Evolutionary conservation across 768 basidiomycete species (phyloP).

Genomic region (Phallus indusiatus): DNA sequence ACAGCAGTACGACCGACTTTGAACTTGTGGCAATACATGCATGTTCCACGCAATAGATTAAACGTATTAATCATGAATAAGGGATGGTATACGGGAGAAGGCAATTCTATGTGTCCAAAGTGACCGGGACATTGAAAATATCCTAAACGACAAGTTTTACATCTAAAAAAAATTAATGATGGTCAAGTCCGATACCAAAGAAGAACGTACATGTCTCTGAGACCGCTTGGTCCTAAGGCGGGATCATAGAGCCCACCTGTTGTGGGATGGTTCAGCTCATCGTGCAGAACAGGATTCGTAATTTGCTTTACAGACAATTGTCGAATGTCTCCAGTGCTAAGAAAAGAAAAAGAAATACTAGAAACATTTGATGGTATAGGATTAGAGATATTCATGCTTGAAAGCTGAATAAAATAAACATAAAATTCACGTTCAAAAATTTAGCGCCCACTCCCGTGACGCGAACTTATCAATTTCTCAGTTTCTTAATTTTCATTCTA

Average conservation of each 20-base stretch:
- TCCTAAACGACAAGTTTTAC: slow-evolving; percentile 84
- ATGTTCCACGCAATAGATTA: slow-evolving; percentile 76
- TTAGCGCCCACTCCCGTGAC: not conserved
- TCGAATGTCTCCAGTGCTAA: slow-evolving; percentile 78
- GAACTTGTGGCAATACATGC: slow-evolving; percentile 92
- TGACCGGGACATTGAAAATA: slow-evolving; percentile 97
- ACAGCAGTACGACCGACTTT: slow-evolving; percentile 71
- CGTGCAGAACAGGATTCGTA: slow-evolving; percentile 84
- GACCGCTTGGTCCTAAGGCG: slow-evolving; percentile 82
- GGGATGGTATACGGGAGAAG: slow-evolving; percentile 92
- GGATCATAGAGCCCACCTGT: slow-evolving; percentile 92
- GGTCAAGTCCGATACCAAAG: not conserved
- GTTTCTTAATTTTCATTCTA: not conserved
- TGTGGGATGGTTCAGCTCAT: slow-evolving; percentile 90
- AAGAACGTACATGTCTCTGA: slow-evolving; percentile 78
- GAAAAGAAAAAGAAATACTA: slow-evolving; percentile 87
- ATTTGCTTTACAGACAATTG: slow-evolving; percentile 98
- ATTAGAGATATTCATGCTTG: slow-evolving; percentile 78
- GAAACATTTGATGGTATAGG: slow-evolving; percentile 79
- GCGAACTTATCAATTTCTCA: too few species aligned
- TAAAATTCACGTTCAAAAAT: not conserved
- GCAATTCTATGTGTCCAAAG: slow-evolving; percentile 95
- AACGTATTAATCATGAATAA: slow-evolving; percentile 90
- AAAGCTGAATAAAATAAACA: not conserved
- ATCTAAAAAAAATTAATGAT: slow-evolving; percentile 39